Conservation (phyloP, 192 early-diverging fungal species). For the Coemansia erecta region DNA sequence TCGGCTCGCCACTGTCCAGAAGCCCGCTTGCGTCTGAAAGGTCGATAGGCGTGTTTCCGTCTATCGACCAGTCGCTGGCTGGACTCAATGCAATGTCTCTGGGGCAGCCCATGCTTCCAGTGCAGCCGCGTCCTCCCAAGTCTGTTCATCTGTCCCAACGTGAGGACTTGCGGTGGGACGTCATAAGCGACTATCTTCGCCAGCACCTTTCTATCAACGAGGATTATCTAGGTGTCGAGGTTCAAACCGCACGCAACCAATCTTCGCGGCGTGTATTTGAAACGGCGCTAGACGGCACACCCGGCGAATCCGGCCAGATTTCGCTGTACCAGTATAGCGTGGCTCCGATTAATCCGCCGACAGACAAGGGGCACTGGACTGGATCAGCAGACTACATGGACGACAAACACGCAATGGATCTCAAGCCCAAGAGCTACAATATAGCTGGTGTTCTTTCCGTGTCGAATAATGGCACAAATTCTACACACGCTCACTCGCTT, state of each 20-base stretch:
- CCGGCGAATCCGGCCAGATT: background rate
- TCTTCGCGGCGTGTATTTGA: slow-evolving; percentile 3
- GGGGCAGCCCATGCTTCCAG: background rate
- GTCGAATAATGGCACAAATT: slow-evolving; percentile 2
- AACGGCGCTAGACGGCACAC: background rate
- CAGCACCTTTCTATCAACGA: slow-evolving; percentile 36
- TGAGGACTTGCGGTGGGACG: slow-evolving; percentile 48
- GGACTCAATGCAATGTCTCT: background rate
- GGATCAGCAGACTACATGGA: slow-evolving; percentile 13
- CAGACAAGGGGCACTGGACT: slow-evolving; percentile 24
- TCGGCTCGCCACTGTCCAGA: background rate
- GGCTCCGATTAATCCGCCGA: slow-evolving; percentile 18
- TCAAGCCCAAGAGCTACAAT: slow-evolving; percentile 33
- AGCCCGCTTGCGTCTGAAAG: background rate
- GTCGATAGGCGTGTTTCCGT: background rate
- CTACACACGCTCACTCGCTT: too few species aligned
- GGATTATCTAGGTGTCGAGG: slow-evolving; percentile 35
- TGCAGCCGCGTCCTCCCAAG: slow-evolving; percentile 1
- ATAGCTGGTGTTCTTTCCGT: slow-evolving; percentile 20
- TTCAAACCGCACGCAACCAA: slow-evolving; percentile 26
- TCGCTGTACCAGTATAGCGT: background rate
- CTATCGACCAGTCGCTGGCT: background rate
- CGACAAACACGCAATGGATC: background rate
- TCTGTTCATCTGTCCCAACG: slow-evolving; percentile 36
- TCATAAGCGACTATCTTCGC: slow-evolving; percentile 33